Base-by-base conservation (phyloP, 371 early-diverging fungal species). In the Dinochytrium kinnereticum region DNA sequence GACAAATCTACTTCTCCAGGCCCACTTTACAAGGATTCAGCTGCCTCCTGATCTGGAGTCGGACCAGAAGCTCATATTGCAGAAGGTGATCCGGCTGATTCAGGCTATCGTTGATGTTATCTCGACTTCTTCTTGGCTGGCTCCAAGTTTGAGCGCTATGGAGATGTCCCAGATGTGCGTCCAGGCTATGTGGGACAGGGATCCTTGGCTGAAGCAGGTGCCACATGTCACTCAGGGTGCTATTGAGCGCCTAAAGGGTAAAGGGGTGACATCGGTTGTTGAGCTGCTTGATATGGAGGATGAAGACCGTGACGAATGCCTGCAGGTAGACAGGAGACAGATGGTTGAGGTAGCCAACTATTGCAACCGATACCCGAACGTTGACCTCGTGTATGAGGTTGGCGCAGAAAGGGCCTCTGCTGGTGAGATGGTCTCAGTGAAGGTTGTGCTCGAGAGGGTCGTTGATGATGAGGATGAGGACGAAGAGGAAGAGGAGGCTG, bases 61-160 rank as follows among this genome's bases (percentile, higher is more conserved):
- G 10, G 99, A 98, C 81, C 96, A 85, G 67, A 95, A 87, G 81
- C 77, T 1, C 40, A 85, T 96, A 30, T 79, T 96, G 34, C 80
- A 85, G 2, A 87, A 89, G 57, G 82, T 94, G 24, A 84, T 95
- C 72, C 93, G 93, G 21, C 81, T 98, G 44, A 74, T 98, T 51
- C 97, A 98, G 78, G 97, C 98, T 0, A 88, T 92, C 76, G 97
- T 98, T 3, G 99, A 98, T 82, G 97, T 98, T 15, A 91, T 96
- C 57, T 92, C 95, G 51, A 92, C 93, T 24, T 91, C 91, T 72
- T 96, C 96, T 30, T 97, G 95, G 95, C 86, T 97, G 67, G 84
- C 89, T 0, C 95, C 97, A 2, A 96, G 96, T 17, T 78, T 98
- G 68, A 89, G 94, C 0, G 87, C 95, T 2, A 97, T 98, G 98